Evolutionary conservation across 305 asterid species (phyloP).

Genomic region (Solanum chacoense): DNA sequence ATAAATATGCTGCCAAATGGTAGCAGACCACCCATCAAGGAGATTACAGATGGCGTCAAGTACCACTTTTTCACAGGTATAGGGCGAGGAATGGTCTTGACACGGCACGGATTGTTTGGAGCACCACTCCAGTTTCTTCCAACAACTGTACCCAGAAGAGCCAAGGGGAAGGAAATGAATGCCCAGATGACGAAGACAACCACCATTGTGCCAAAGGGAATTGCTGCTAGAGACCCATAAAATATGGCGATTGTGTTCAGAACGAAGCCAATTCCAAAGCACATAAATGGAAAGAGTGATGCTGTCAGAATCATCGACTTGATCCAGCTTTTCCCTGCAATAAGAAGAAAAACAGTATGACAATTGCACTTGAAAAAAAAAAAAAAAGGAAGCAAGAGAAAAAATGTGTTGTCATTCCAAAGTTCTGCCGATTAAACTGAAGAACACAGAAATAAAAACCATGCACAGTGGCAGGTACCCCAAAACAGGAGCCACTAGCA

Average conservation of each 20-base stretch:
- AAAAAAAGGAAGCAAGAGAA: not conserved
- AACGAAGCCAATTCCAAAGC: slow-evolving; percentile 44
- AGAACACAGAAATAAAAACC: not conserved
- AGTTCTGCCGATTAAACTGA: not conserved
- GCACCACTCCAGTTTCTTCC: slow-evolving; percentile 55
- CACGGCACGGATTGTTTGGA: slow-evolving; percentile 51
- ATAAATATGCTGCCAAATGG: slow-evolving; percentile 53
- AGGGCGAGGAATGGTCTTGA: slow-evolving; percentile 52
- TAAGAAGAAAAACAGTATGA: not conserved
- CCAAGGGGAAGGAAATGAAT: slow-evolving; percentile 42
- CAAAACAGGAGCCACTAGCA: not conserved
- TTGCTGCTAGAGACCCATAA: slow-evolving; percentile 53
- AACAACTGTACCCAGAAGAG: slow-evolving; percentile 46
- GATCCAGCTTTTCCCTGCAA: slow-evolving; percentile 45
- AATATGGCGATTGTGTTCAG: slow-evolving; percentile 49
- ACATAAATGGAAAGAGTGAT: slow-evolving; percentile 43
- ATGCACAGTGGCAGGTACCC: not conserved
- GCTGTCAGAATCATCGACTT: slow-evolving; percentile 51
- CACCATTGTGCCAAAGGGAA: slow-evolving; percentile 52
- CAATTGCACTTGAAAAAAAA: not conserved
- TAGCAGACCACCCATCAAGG: slow-evolving; percentile 50
- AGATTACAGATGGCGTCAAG: slow-evolving; percentile 38
- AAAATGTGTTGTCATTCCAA: not conserved
- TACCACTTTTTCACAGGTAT: slow-evolving; percentile 53
- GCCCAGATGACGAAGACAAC: slow-evolving; percentile 47